A percentile compares a stretch with the other conserved stretches of the same genome.
Conservation (phyloP, 192 early-diverging fungal species). For the Gorgonomyces haynaldii region DNA sequence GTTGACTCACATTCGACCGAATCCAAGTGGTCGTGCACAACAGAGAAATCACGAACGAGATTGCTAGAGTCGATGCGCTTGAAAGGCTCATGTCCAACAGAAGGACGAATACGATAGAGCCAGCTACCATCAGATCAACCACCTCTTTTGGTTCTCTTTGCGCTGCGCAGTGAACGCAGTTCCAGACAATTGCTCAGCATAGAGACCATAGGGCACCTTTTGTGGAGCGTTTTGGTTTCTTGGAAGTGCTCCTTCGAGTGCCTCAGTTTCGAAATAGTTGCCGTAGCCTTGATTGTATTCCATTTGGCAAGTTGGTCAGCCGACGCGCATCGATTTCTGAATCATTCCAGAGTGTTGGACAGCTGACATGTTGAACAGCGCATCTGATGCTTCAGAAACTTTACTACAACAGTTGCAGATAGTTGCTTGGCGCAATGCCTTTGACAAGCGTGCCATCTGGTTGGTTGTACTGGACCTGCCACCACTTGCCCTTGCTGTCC, state of each 20-base stretch:
- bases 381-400: no score
- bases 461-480: slow-evolving; percentile 19
- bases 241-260: slow-evolving; percentile 68
- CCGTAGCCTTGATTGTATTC: slow-evolving; percentile 82
- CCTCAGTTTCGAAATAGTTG: slow-evolving; percentile 79
- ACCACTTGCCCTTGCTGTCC: slow-evolving; percentile 94
- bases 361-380: no score
- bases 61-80: slow-evolving; percentile 19
- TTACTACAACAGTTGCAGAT: no score
- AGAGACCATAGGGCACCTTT: slow-evolving; percentile 74
- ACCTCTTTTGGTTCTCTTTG: slow-evolving; percentile 66
- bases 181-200: slow-evolving; percentile 90
- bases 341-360: no score
- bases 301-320: no score
- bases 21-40: slow-evolving; percentile 4
- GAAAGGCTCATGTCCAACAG: slow-evolving; percentile 73
- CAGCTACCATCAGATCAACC: slow-evolving; percentile 45
- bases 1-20: slow-evolving; percentile 46
- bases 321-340: no score
- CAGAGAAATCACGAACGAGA: slow-evolving; percentile 50
- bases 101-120: slow-evolving; percentile 93
- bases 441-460: not conserved
- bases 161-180: slow-evolving; percentile 78
- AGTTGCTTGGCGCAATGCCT: slow-evolving; percentile 8
- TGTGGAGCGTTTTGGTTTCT: slow-evolving; percentile 86